Percentiles rank a stretch among this genome's conserved stretches.
Conservation (phyloP, 352 stramenopile genomes). For the Albugo candida region DNA sequence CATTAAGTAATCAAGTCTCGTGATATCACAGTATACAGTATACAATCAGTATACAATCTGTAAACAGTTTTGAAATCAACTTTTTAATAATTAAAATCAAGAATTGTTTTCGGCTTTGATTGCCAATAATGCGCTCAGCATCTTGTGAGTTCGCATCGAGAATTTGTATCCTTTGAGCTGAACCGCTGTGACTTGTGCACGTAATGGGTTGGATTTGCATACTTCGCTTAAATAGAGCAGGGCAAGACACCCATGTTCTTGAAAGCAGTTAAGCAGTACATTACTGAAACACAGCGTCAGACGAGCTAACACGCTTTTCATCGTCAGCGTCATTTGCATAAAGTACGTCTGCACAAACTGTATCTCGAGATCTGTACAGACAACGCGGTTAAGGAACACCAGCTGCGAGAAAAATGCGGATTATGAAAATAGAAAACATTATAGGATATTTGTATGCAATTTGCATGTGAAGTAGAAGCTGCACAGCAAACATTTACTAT, state of each 20-base stretch:
- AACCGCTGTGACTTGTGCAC: slow-evolving; percentile 39
- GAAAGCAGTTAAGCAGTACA: slow-evolving; percentile 33
- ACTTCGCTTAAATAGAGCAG: slow-evolving; percentile 64
- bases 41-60: no score
- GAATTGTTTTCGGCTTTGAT: no score
- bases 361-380: slow-evolving; percentile 19
- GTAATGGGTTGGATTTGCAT: slow-evolving; percentile 61
- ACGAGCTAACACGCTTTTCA: slow-evolving; percentile 57
- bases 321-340: slow-evolving; percentile 62
- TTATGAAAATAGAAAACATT: background rate
- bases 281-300: slow-evolving; percentile 36
- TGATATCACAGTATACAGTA: no score
- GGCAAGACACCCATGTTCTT: slow-evolving; percentile 41
- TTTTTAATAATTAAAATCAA: no score
- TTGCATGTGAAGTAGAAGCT: slow-evolving; percentile 31
- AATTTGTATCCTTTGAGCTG: slow-evolving; percentile 39
- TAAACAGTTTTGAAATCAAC: no score
- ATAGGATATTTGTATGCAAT: slow-evolving; percentile 58
- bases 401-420: background rate
- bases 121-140: no score
- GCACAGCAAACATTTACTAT: background rate
- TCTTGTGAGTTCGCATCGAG: no score
- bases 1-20: no score
- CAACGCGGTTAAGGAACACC: background rate
- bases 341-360: slow-evolving; percentile 79